Evolutionary conservation across 306 rosid genomes (phyloP).

Genomic region (Senna tora): DNA sequence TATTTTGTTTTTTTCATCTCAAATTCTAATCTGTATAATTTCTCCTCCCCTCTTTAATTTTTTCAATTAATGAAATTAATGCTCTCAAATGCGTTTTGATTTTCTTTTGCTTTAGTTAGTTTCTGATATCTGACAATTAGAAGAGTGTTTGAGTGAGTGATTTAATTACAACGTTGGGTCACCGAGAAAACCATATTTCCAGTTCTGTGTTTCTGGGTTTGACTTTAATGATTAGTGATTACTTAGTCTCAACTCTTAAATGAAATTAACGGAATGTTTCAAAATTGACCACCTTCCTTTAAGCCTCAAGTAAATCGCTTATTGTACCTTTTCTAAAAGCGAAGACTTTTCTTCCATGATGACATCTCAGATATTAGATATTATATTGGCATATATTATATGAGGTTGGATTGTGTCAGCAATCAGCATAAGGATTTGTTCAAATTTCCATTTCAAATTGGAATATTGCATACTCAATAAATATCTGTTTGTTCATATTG

Average conservation of each 20-base stretch:
- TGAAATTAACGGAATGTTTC: conserved; percentile 7
- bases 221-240: conserved; percentile 36
- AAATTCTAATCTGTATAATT: conserved; percentile 12
- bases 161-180: background rate
- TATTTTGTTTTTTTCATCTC: conserved; percentile 2
- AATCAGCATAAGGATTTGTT: conserved; percentile 4
- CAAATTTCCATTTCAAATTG: background rate
- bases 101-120: conserved; percentile 18
- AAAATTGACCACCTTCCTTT: conserved; percentile 32
- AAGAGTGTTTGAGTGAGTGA: background rate
- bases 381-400: background rate
- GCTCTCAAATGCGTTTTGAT: background rate
- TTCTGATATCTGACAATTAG: background rate
- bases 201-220: conserved; percentile 15
- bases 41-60: background rate
- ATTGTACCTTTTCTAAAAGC: background rate
- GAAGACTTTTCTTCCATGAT: background rate
- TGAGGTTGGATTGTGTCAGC: background rate
- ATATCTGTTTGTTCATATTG: background rate
- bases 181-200: background rate
- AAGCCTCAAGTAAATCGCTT: conserved; percentile 8
- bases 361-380: background rate
- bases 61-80: background rate
- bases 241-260: no score
- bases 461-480: background rate